Conservation (phyloP, 331 rosid genomes). For the Malus hybrid region DNA sequence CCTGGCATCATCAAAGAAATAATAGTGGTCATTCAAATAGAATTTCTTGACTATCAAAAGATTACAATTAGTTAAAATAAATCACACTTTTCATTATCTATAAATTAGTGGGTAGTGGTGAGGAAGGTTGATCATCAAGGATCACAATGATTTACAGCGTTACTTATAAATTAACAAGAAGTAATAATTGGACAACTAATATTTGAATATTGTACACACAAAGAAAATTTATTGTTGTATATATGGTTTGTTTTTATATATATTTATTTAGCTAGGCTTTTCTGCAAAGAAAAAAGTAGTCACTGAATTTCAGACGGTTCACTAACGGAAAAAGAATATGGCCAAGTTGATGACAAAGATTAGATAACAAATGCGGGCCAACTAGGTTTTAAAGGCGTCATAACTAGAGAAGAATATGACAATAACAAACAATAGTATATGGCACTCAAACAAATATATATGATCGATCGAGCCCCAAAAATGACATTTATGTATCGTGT, state of each 20-base stretch:
- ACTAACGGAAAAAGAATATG: not conserved
- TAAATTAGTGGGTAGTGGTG: not conserved
- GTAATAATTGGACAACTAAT: not conserved
- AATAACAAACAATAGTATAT: not conserved
- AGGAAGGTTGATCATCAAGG: conserved; percentile 5
- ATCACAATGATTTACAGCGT: no score
- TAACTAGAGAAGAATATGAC: not conserved
- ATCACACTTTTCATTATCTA: not conserved
- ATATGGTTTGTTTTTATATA: not conserved
- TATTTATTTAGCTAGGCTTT: not conserved
- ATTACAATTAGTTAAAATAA: not conserved
- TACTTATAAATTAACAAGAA: not conserved
- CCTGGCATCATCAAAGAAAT: conserved; percentile 31
- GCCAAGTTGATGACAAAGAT: not conserved
- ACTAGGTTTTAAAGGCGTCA: not conserved
- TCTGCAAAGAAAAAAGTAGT: not conserved
- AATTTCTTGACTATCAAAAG: not conserved
- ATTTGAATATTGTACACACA: not conserved
- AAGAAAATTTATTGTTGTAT: not conserved
- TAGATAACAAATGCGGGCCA: not conserved
- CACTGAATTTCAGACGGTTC: not conserved
- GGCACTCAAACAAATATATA: not conserved
- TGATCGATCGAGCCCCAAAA: not conserved
- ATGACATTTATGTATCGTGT: not conserved
- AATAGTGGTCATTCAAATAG: not conserved